Base-by-base conservation (phyloP, 1,284 basidiomycete species). In the Phylloboletellus chloephorus region DNA sequence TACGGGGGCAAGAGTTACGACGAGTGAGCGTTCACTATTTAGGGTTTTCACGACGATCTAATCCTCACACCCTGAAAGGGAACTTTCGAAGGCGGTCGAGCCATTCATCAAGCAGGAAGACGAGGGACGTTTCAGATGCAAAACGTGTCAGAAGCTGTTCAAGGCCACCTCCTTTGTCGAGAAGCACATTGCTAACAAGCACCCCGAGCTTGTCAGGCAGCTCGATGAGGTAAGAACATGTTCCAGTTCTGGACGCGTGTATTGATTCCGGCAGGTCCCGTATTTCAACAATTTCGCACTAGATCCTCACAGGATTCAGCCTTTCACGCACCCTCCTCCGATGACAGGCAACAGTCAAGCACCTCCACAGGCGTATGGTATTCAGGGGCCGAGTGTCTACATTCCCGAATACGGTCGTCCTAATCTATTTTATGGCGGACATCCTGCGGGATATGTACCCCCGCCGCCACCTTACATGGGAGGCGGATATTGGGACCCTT, bases 81-180 rank as follows among this genome's bases (percentile, higher is more conserved):
- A 94, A 61, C 69, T 93, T 31, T 74, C 78, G 40, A 88, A 82
- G 57, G 78, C 79, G 17, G 80, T 81, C 16, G 85, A 86, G 47
- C 81, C 78, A 2, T 74, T 77, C 59, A 79, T 96, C 60, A 94
- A 93, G 66, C 87, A 93, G 62, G 94, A 97, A 65, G 93, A 94
- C 49, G 88, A 92, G 64, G 88, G 85, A 54, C 96, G 95, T 61
- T 96, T 89, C 69, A 76, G 94, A 51, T 97, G 93, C 71, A 93
- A 90, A 69, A 85, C 83, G 37, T 97, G 93, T 64, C 80, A 82
- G 64, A 97, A 97, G 69, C 72, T 97, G 12, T 97, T 97, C 79
- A 93, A 92, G 61, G 94, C 91, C 4, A 86, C 88, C 16, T 82
- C 91, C 30, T 97, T 95, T 65, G 87, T 97, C 38, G 89, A 94